A percentile compares a stretch with the other conserved stretches of the same genome.
These are phyloP conservation scores for Botryococcus braunii DNA, from an alignment of 163 green algal genomes.

Conservation along the genomic window DNA sequence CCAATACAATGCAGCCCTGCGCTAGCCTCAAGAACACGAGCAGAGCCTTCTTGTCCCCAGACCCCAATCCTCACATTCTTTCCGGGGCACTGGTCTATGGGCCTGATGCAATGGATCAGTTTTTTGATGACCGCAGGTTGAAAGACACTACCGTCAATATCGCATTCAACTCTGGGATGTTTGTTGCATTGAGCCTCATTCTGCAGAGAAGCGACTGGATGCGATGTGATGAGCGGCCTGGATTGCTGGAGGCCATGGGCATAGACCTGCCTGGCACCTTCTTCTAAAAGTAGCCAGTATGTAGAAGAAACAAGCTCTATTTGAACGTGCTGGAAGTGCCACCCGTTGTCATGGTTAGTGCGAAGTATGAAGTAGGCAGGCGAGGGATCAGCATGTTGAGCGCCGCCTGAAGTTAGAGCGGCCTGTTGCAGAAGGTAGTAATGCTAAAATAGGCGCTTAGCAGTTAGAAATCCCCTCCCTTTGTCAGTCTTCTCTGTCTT, in stretches of 20 bases:
- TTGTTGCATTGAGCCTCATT: background rate
- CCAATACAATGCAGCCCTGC: slow-evolving; percentile 1
- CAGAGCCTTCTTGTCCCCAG: slow-evolving; percentile 1
- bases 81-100: slow-evolving; percentile 1
- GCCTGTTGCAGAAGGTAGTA: too few species aligned
- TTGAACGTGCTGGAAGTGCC: too few species aligned
- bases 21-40: background rate
- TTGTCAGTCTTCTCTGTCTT: too few species aligned
- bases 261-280: background rate
- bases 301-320: too few species aligned
- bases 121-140: background rate
- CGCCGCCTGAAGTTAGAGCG: too few species aligned
- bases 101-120: background rate
- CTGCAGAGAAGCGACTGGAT: background rate
- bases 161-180: slow-evolving; percentile 5
- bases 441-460: too few species aligned
- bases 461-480: too few species aligned
- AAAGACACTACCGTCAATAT: background rate
- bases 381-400: too few species aligned
- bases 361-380: too few species aligned
- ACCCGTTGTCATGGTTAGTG: too few species aligned
- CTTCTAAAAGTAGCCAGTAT: background rate
- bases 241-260: background rate
- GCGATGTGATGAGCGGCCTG: background rate
- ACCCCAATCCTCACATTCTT: slow-evolving; percentile 3